Conservation (phyloP, 139 green algal genomes). For the Eudorina sp. region DNA sequence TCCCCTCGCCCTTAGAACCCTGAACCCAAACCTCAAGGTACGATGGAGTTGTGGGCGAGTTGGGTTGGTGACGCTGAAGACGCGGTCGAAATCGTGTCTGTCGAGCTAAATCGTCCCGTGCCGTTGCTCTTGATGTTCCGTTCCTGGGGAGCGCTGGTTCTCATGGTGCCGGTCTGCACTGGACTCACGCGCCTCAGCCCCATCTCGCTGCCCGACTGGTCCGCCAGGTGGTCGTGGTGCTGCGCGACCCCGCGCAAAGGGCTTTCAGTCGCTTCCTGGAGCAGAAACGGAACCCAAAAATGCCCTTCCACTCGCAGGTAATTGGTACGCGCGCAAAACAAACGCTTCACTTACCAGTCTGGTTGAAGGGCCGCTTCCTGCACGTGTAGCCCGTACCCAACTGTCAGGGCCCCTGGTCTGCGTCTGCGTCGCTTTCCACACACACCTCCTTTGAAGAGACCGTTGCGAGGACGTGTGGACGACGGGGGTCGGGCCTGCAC, state of each 20-base stretch:
- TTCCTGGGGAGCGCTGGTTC: background rate
- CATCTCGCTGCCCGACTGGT: background rate
- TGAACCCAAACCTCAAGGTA: slow-evolving; percentile 25
- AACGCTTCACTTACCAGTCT: too few relatives aligned
- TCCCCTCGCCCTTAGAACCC: background rate
- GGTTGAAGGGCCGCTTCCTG: too few relatives aligned
- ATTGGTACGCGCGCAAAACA: too few relatives aligned
- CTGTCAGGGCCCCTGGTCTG: too few relatives aligned
- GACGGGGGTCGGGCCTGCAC: too few relatives aligned
- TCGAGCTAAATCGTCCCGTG: too few relatives aligned
- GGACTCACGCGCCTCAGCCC: background rate
- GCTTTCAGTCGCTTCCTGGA: slow-evolving; percentile 22
- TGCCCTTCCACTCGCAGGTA: background rate
- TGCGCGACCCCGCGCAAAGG: slow-evolving; percentile 10
- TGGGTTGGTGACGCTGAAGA: background rate
- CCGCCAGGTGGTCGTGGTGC: background rate
- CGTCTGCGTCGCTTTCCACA: too few relatives aligned
- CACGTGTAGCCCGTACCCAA: too few relatives aligned
- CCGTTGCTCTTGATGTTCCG: background rate
- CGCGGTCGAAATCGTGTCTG: background rate
- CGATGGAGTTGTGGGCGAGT: background rate
- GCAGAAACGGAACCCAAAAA: background rate
- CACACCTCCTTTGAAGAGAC: too few relatives aligned
- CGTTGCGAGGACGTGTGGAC: too few relatives aligned
- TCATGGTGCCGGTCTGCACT: background rate